Conservation (phyloP, 345 rosid species). For the Lepidium didymum region DNA sequence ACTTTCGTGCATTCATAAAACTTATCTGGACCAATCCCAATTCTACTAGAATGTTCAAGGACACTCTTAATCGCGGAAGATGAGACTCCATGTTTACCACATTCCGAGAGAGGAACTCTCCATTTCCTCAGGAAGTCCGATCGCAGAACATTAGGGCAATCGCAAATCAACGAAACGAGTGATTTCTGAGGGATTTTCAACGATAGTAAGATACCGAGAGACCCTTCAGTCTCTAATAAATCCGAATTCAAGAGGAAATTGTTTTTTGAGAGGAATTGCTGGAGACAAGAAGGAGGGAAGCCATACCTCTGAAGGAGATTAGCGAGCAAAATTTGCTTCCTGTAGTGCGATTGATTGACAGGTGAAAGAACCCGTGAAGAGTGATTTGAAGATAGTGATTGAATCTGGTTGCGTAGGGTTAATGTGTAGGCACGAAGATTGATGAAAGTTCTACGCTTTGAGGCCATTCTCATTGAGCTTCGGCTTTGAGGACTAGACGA, state of each 20-base stretch:
- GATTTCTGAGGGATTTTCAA: constrained; percentile 46
- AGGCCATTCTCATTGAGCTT: constrained; percentile 4
- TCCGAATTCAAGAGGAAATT: constrained; percentile 37
- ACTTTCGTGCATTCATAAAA: constrained; percentile 25
- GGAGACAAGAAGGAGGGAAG: constrained; percentile 50
- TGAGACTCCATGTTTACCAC: constrained; percentile 21
- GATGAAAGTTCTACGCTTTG: constrained; percentile 11
- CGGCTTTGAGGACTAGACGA: not conserved
- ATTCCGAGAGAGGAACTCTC: constrained; percentile 30
- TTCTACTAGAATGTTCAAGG: constrained; percentile 45
- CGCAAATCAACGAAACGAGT: constrained; percentile 43
- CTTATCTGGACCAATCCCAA: constrained; percentile 42
- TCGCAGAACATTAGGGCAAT: constrained; percentile 65
- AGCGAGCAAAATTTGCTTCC: constrained; percentile 45
- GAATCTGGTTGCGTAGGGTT: constrained; percentile 4
- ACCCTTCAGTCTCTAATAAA: constrained; percentile 38
- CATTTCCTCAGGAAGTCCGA: constrained; percentile 53
- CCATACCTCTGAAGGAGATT: constrained; percentile 66
- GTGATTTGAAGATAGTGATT: constrained; percentile 16
- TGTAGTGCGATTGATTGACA: constrained; percentile 26
- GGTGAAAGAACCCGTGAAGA: constrained; percentile 4
- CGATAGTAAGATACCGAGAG: constrained; percentile 49
- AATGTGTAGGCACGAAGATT: constrained; percentile 1
- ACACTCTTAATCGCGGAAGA: constrained; percentile 37
- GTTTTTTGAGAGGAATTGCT: constrained; percentile 39